phyloP scores from a whole-genome alignment of 2,329 filamentous ascomycete genomes.

The Xylariaceae sp. region DNA sequence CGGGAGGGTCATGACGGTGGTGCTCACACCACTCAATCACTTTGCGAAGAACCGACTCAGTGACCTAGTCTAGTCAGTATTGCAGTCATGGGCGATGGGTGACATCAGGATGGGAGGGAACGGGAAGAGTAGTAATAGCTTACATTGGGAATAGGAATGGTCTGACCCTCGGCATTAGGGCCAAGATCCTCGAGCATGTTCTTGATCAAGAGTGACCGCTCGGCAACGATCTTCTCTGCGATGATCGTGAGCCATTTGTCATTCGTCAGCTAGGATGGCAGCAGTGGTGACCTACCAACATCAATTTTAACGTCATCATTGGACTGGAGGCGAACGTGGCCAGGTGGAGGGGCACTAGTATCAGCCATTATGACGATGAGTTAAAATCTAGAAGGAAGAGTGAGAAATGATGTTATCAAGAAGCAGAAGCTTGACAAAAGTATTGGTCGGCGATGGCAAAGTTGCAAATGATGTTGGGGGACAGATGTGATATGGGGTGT shows the following conservation, averaged over 20 bases:
- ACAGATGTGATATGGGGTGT: no score
- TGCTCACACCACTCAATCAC: constrained; percentile 98
- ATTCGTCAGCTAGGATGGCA: constrained; percentile 7
- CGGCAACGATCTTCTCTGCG: constrained; percentile 78
- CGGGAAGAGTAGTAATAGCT: constrained; percentile 33
- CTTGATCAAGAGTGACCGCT: constrained; percentile 94
- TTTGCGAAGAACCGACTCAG: constrained; percentile 90
- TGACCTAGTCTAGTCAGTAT: constrained; percentile 60
- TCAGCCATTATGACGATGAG: constrained; percentile 26
- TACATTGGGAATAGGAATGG: constrained; percentile 87
- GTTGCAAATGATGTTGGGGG: no score
- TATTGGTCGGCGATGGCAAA: no score
- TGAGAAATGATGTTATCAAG: not conserved
- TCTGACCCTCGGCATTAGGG: constrained; percentile 61
- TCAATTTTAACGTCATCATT: constrained; percentile 30
- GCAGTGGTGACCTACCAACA: constrained; percentile 26
- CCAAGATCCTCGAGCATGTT: constrained; percentile 97
- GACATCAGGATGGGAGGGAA: not conserved
- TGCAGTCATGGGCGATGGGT: not conserved
- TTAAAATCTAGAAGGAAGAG: not conserved
- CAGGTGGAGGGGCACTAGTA: constrained; percentile 16
- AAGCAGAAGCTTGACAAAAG: not conserved
- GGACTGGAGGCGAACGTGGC: constrained; percentile 27
- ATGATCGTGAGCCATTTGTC: constrained; percentile 18
- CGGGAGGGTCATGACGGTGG: constrained; percentile 86